phyloP scores from a whole-genome alignment of 768 basidiomycete genomes.

The Tricholoma furcatifolium region DNA sequence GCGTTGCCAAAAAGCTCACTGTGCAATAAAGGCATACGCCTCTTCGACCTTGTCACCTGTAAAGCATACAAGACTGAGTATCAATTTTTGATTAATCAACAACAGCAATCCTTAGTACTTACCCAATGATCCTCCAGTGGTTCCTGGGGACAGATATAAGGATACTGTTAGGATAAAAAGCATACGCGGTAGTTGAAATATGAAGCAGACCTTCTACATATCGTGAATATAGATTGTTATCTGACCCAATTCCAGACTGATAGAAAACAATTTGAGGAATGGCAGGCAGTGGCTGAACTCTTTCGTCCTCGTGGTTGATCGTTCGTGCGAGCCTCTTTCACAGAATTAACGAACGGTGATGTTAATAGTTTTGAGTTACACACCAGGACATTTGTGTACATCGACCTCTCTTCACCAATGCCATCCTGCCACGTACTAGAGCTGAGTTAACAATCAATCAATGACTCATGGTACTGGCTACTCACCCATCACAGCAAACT shows the following conservation, averaged over 20 bases:
- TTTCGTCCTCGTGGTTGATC: slow-evolving; percentile 47
- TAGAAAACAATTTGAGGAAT: slow-evolving; percentile 66
- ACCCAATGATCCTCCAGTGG: slow-evolving; percentile 67
- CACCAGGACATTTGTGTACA: slow-evolving; percentile 58
- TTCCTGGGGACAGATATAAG: slow-evolving; percentile 38
- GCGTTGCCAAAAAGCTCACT: slow-evolving; percentile 45
- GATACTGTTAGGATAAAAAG: neutral
- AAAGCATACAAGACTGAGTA: neutral
- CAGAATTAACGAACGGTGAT: neutral
- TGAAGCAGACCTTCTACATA: slow-evolving; percentile 24
- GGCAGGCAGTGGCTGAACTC: slow-evolving; percentile 28
- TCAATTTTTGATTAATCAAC: neutral
- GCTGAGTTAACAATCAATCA: neutral
- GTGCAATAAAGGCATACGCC: slow-evolving; percentile 77
- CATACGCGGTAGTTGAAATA: neutral
- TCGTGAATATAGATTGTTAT: slow-evolving; percentile 54
- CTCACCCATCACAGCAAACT: slow-evolving; percentile 76
- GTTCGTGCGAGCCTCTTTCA: slow-evolving; percentile 53
- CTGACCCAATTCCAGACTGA: slow-evolving; percentile 60
- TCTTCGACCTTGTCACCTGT: slow-evolving; percentile 74
- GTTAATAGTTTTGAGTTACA: slow-evolving; percentile 12
- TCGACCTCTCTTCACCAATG: slow-evolving; percentile 40
- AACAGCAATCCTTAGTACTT: neutral
- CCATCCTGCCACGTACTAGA: slow-evolving; percentile 76
- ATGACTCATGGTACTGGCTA: slow-evolving; percentile 1